Evolutionary conservation across 495 filamentous ascomycete genomes (phyloP).

Genomic region (Hypoxylon crocopeplum): DNA sequence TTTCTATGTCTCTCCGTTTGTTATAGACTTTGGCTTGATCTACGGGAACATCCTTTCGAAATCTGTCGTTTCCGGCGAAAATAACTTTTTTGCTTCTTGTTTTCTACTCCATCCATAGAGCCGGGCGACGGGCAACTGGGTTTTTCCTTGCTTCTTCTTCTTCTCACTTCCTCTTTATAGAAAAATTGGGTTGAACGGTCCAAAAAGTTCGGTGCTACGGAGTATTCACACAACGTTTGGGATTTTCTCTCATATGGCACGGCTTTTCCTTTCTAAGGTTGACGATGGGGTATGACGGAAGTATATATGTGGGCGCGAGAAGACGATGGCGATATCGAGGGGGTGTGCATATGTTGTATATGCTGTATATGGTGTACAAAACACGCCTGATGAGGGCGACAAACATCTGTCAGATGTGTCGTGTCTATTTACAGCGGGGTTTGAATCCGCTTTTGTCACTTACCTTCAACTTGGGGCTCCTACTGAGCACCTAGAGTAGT

Average conservation of each 20-base stretch:
- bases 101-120: slow-evolving; percentile 12
- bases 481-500: no score
- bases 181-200: slow-evolving; percentile 26
- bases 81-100: neutral
- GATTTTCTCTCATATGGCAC: neutral
- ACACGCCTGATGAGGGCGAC: neutral
- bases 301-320: slow-evolving; percentile 2
- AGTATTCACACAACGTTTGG: slow-evolving; percentile 3
- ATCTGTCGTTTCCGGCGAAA: slow-evolving; percentile 31
- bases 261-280: neutral
- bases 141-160: neutral
- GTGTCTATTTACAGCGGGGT: slow-evolving; percentile 10
- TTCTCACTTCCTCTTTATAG: slow-evolving; percentile 4
- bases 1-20: slow-evolving; percentile 9
- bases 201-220: slow-evolving; percentile 25
- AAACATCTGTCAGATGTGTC: neutral
- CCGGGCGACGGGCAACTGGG: slow-evolving; percentile 31
- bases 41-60: slow-evolving; percentile 1
- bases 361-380: slow-evolving; percentile 22
- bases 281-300: slow-evolving; percentile 11
- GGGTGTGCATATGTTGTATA: slow-evolving; percentile 2
- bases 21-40: slow-evolving; percentile 21
- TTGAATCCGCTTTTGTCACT: slow-evolving; percentile 1
- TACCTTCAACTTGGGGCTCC: slow-evolving; percentile 12
- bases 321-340: neutral